phyloP scores from a whole-genome alignment of 2,329 filamentous ascomycete species.

The Pyricularia grisea region DNA sequence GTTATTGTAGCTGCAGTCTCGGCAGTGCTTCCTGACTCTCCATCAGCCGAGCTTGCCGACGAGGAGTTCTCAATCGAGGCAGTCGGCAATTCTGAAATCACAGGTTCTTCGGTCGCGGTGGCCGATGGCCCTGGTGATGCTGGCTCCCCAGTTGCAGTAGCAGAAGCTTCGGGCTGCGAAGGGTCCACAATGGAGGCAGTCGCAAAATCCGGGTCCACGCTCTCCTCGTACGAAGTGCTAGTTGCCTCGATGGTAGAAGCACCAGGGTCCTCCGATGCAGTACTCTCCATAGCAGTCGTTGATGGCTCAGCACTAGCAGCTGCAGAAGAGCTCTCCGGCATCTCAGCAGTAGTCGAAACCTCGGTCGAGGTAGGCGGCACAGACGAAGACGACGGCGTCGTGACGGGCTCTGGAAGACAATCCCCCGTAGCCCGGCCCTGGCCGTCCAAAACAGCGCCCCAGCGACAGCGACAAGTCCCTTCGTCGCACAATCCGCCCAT shows the following conservation, averaged over 20 bases:
- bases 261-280: neutral
- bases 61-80: no score
- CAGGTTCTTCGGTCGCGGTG: neutral
- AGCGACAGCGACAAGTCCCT: neutral
- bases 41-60: no score
- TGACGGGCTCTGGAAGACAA: neutral
- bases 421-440: neutral
- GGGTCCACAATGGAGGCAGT: neutral
- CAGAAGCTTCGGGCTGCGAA: neutral
- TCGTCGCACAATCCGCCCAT: neutral
- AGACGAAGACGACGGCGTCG: neutral
- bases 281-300: neutral
- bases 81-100: neutral
- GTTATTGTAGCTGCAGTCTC: neutral
- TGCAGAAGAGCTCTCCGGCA: neutral
- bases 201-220: neutral
- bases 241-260: neutral
- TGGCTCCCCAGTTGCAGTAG: neutral
- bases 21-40: neutral
- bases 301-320: neutral
- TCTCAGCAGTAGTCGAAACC: neutral
- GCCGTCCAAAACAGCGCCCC: neutral
- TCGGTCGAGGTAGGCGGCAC: neutral
- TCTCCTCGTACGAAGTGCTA: neutral
- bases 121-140: no score